Percentiles rank a stretch among this genome's conserved stretches.
phyloP scores from a whole-genome alignment of 2,329 filamentous ascomycete species.

The Aphanocladium album region DNA sequence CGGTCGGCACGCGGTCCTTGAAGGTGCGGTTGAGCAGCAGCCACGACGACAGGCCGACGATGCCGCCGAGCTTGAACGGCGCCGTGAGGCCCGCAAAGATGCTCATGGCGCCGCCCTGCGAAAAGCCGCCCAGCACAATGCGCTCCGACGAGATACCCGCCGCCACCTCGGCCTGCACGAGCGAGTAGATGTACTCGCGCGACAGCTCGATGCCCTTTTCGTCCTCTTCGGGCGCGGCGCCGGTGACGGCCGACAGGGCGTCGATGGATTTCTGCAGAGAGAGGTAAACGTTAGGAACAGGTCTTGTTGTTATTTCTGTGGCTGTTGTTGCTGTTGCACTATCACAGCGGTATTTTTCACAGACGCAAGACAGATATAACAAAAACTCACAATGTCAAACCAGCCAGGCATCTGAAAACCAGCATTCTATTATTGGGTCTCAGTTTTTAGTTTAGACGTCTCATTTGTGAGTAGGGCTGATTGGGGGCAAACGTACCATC shows the following conservation, averaged over 20 bases:
- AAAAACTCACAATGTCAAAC: conserved; percentile 66
- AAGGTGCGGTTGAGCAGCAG: conserved; percentile 58
- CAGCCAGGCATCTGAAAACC: conserved; percentile 81
- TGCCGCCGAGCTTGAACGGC: conserved; percentile 71
- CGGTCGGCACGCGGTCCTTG: conserved; percentile 33
- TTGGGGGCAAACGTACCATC: conserved; percentile 27
- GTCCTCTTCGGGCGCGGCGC: conserved; percentile 45
- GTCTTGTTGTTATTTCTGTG: too few relatives aligned
- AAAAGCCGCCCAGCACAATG: conserved; percentile 82
- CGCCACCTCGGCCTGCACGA: conserved; percentile 75
- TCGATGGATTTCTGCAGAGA: conserved; percentile 32
- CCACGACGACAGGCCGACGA: conserved; percentile 81
- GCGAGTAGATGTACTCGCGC: conserved; percentile 65
- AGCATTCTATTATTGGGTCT: conserved; percentile 53
- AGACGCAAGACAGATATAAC: too few relatives aligned
- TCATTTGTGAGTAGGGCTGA: too few relatives aligned
- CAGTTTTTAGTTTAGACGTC: too few relatives aligned
- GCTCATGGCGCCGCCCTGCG: conserved; percentile 82
- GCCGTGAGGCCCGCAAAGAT: conserved; percentile 74
- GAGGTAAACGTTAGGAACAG: not conserved
- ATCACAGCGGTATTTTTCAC: too few relatives aligned
- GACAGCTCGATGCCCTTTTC: conserved; percentile 69
- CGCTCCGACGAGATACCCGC: conserved; percentile 73
- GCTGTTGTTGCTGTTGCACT: too few relatives aligned
- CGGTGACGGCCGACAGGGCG: conserved; percentile 26